Conservation (phyloP, 768 basidiomycete species). For the Tricholoma matsutake region DNA sequence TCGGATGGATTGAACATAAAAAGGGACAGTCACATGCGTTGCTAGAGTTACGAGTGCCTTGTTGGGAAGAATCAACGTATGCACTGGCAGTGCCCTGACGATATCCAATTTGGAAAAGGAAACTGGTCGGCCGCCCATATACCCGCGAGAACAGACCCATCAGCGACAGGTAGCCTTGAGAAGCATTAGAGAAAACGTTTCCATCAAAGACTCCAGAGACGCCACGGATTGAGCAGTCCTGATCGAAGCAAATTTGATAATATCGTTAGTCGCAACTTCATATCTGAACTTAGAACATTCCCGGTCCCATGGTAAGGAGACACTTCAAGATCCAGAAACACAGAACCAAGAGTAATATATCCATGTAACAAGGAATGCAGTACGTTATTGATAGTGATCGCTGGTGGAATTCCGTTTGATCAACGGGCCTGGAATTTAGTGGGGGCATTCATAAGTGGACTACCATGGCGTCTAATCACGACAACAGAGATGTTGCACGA, state of each 20-base stretch:
- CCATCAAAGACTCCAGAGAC: slow-evolving; percentile 33
- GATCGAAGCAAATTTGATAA: slow-evolving; percentile 33
- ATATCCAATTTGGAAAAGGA: background rate
- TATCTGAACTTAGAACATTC: slow-evolving; percentile 25
- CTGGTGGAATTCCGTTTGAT: slow-evolving; percentile 27
- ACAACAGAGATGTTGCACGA: slow-evolving; percentile 20
- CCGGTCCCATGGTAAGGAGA: slow-evolving; percentile 29
- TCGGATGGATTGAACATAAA: slow-evolving; percentile 30
- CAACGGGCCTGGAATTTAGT: slow-evolving; percentile 8
- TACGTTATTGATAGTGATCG: slow-evolving; percentile 19
- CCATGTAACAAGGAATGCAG: slow-evolving; percentile 24
- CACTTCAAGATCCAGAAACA: slow-evolving; percentile 32
- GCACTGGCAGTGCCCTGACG: background rate
- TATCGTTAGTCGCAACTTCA: slow-evolving; percentile 23
- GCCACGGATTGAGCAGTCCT: slow-evolving; percentile 32
- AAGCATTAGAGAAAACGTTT: slow-evolving; percentile 27
- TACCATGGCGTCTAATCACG: slow-evolving; percentile 14
- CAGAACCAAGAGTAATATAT: slow-evolving; percentile 30
- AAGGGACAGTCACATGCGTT: slow-evolving; percentile 23
- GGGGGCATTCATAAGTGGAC: background rate
- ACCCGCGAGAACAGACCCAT: slow-evolving; percentile 25
- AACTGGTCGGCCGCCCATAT: slow-evolving; percentile 38
- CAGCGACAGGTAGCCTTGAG: slow-evolving; percentile 12
- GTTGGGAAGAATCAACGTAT: background rate
- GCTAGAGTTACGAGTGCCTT: slow-evolving; percentile 19